Evolutionary conservation across 2,329 filamentous ascomycete genomes (phyloP).

Genomic region (Pseudodiploospora longispora): DNA sequence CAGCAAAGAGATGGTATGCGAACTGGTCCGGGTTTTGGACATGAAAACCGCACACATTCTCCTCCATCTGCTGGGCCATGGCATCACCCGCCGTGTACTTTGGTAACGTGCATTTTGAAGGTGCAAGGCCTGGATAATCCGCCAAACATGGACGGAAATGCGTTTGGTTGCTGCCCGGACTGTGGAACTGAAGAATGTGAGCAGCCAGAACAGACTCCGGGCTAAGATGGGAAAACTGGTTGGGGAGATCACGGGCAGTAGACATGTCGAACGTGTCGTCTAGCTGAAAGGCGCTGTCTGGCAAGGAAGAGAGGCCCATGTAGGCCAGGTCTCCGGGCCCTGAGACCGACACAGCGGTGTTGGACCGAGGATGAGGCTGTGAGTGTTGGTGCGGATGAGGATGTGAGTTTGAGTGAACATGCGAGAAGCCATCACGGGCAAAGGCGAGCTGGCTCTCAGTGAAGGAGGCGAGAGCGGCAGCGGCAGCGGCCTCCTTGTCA

Average conservation of each 20-base stretch:
- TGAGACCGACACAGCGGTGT: not conserved
- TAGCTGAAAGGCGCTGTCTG: conserved; percentile 16
- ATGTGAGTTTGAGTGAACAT: not conserved
- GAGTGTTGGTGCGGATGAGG: not conserved
- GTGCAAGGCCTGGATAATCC: conserved; percentile 17
- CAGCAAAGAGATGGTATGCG: conserved; percentile 21
- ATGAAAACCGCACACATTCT: conserved; percentile 20
- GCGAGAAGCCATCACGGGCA: not conserved
- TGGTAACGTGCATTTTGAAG: conserved; percentile 20
- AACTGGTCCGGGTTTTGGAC: conserved; percentile 19
- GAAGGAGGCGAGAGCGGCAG: conserved; percentile 23
- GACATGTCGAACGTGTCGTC: conserved; percentile 9
- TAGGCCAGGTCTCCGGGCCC: conserved; percentile 4
- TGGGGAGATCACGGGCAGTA: conserved; percentile 7
- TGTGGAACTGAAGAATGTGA: conserved; percentile 23
- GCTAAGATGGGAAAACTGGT: conserved; percentile 12
- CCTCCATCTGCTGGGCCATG: conserved; percentile 11
- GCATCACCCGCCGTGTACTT: conserved; percentile 11
- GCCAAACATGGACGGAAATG: conserved; percentile 19
- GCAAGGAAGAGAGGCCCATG: conserved; percentile 9
- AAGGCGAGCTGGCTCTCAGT: conserved; percentile 12
- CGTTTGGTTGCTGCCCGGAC: conserved; percentile 15
- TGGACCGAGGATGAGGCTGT: not conserved
- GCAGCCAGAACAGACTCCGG: conserved; percentile 18
- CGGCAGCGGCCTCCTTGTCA: conserved; percentile 21